These are phyloP conservation scores for Fusarium sp. DNA, from an alignment of 2,329 filamentous ascomycete species.

Conservation along the genomic window DNA sequence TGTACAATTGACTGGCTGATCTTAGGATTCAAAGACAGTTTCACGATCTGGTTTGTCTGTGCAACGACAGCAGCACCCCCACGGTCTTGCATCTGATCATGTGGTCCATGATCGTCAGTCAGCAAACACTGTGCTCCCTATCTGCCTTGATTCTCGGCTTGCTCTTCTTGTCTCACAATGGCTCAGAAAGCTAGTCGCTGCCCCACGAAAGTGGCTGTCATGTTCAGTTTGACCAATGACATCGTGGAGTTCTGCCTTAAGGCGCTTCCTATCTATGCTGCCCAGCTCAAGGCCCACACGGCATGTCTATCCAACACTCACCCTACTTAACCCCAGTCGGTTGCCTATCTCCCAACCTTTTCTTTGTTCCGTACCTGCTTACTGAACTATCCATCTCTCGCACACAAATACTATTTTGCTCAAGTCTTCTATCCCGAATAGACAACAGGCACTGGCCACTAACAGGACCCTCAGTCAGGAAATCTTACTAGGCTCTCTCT, in stretches of 20 bases:
- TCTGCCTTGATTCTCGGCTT: constrained; percentile 29
- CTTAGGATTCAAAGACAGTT: constrained; percentile 12
- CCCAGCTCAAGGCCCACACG: constrained; percentile 30
- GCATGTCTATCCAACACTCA: constrained; percentile 24
- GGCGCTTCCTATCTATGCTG: constrained; percentile 43
- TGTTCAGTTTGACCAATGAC: constrained; percentile 30
- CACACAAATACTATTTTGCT: constrained; percentile 25
- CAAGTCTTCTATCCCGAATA: constrained; percentile 23
- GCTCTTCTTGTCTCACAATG: constrained; percentile 21
- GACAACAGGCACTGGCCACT: constrained; percentile 43
- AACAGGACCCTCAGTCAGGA: constrained; percentile 44
- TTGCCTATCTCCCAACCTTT: constrained; percentile 18
- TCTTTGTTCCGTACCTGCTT: constrained; percentile 21
- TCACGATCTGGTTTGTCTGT: constrained; percentile 40
- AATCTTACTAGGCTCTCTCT: constrained; percentile 45
- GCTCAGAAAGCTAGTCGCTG: constrained; percentile 26
- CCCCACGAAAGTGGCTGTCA: constrained; percentile 39
- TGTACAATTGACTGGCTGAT: constrained; percentile 31
- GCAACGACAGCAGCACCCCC: constrained; percentile 34
- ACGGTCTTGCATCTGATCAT: constrained; percentile 34
- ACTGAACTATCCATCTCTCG: constrained; percentile 15
- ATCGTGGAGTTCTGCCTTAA: neutral
- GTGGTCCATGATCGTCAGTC: constrained; percentile 28
- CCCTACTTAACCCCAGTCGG: constrained; percentile 39
- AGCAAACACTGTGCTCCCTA: constrained; percentile 41